Evolutionary conservation across 495 filamentous ascomycete species (phyloP).

Genomic region (Aspergillus asperescens): DNA sequence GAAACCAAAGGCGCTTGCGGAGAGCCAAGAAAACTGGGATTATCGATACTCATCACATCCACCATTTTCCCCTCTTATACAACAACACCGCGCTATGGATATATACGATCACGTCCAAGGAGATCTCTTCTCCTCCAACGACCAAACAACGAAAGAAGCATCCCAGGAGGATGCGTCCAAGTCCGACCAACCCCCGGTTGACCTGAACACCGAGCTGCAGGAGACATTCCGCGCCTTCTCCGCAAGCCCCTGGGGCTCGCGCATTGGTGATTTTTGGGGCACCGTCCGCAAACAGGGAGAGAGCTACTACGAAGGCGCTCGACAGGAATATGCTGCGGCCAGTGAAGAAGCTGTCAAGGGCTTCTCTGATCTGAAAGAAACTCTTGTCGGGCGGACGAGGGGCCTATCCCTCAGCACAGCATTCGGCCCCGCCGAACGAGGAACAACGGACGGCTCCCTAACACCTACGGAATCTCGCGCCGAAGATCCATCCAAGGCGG

Average conservation of each 20-base stretch:
- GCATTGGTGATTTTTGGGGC: conserved; percentile 81
- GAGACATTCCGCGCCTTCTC: conserved; percentile 94
- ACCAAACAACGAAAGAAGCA: conserved; percentile 40
- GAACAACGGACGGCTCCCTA: conserved; percentile 29
- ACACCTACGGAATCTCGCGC: conserved; percentile 36
- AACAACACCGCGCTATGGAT: conserved; percentile 60
- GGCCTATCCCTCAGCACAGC: conserved; percentile 60
- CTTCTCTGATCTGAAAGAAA: conserved; percentile 65
- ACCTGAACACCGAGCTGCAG: conserved; percentile 82
- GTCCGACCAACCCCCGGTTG: conserved; percentile 43
- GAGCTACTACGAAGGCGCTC: conserved; percentile 76
- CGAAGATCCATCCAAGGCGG: conserved; percentile 27
- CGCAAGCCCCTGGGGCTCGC: conserved; percentile 81
- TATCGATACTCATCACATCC: conserved; percentile 7
- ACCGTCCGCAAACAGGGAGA: conserved; percentile 89
- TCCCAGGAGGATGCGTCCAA: conserved; percentile 36
- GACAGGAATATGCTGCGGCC: conserved; percentile 72
- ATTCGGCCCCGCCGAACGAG: conserved; percentile 22
- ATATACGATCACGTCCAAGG: conserved; percentile 96
- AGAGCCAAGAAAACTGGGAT: conserved; percentile 6
- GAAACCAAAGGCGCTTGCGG: conserved; percentile 9
- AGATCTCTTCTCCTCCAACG: conserved; percentile 62
- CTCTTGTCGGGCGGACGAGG: conserved; percentile 65
- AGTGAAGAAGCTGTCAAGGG: conserved; percentile 78
- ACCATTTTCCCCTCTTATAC: neutral